phyloP scores from a whole-genome alignment of 1,284 basidiomycete species.

The Ceratobasidium sp. region DNA sequence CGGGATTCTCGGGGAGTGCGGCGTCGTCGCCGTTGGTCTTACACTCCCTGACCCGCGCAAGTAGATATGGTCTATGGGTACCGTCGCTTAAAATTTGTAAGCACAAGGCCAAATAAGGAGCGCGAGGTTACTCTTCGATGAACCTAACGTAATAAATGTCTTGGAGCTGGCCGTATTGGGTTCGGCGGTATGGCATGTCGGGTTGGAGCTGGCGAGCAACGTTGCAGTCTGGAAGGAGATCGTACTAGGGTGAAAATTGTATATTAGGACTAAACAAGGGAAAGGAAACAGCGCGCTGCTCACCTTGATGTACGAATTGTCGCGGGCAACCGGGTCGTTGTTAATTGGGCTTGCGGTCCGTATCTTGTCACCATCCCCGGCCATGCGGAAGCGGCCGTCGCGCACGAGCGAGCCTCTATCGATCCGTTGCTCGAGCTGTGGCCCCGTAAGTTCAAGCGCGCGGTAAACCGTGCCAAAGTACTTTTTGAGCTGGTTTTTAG shows the following conservation, averaged over 20 bases:
- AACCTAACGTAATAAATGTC: no score
- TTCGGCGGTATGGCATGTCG: neutral
- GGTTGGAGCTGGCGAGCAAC: neutral
- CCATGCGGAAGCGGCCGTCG: slow-evolving; percentile 19
- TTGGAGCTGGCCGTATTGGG: slow-evolving; percentile 11
- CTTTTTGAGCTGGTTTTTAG: neutral
- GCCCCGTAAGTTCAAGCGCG: neutral
- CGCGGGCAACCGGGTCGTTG: neutral
- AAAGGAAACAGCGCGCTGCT: neutral
- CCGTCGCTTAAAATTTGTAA: neutral
- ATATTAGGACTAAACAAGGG: neutral
- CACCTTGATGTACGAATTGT: neutral
- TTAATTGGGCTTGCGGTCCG: slow-evolving; percentile 2
- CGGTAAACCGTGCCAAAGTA: slow-evolving; percentile 8
- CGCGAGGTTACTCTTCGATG: no score
- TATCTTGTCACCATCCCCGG: slow-evolving; percentile 5
- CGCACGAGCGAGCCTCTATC: slow-evolving; percentile 3
- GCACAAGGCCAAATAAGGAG: no score
- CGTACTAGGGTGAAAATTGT: slow-evolving; percentile 21
- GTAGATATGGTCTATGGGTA: slow-evolving; percentile 5
- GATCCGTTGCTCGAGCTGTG: neutral
- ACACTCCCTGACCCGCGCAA: slow-evolving; percentile 5
- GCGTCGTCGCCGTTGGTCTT: slow-evolving; percentile 14
- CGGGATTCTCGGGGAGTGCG: neutral
- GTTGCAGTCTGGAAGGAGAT: slow-evolving; percentile 9